Percentiles rank a stretch among this genome's conserved stretches.
phyloP scores from a whole-genome alignment of 768 basidiomycete species.

The Termitomyces eurrhizus region DNA sequence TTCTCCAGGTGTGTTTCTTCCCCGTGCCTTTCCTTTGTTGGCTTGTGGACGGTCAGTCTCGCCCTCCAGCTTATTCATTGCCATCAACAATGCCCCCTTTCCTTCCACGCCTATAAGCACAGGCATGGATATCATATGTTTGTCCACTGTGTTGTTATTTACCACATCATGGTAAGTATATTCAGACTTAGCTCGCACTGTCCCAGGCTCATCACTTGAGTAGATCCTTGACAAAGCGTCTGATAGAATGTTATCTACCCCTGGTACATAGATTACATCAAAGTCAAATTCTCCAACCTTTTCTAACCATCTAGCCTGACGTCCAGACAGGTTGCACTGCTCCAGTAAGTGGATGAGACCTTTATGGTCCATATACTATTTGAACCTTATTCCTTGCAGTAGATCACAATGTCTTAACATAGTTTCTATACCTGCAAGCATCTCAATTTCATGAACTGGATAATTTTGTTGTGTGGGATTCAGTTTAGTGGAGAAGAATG shows the following conservation, averaged over 20 bases:
- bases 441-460: too few relatives aligned
- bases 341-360: neutral
- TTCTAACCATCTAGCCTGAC: neutral
- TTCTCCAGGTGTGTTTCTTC: too few relatives aligned
- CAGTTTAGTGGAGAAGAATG: neutral
- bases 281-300: neutral
- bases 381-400: neutral
- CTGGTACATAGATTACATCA: neutral
- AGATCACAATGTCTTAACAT: neutral
- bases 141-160: neutral
- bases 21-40: too few relatives aligned
- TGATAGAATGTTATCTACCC: neutral
- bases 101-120: too few relatives aligned
- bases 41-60: too few relatives aligned
- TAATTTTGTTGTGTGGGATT: neutral
- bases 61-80: too few relatives aligned
- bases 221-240: neutral
- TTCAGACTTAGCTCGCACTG: neutral
- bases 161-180: neutral
- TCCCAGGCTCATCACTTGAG: neutral
- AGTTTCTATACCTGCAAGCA: neutral
- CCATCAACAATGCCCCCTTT: too few relatives aligned
- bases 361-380: neutral
- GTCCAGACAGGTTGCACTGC: neutral
- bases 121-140: neutral